These are phyloP conservation scores for Metschnikowia cubensis DNA, from an alignment of 805 yeast genomes.

Conservation along the genomic window DNA sequence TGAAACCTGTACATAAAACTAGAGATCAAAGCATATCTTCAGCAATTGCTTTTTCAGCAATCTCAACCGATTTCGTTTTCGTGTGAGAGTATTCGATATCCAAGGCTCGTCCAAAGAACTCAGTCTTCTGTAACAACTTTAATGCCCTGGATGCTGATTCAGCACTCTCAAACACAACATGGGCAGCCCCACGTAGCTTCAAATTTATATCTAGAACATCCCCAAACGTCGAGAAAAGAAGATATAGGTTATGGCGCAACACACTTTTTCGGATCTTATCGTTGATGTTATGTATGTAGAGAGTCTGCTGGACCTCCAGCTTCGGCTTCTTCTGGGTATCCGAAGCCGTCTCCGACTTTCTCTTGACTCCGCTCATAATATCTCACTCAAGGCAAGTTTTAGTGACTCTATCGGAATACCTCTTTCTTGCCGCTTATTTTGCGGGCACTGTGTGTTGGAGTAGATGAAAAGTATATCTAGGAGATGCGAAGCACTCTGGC, in stretches of 20 bases:
- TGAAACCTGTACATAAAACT: background rate
- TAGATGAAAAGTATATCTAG: background rate
- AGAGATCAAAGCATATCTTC: background rate
- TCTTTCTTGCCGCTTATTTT: background rate
- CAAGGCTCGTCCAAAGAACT: constrained; percentile 48
- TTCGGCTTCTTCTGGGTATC: constrained; percentile 5
- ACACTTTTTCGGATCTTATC: constrained; percentile 46
- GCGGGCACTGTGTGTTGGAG: background rate
- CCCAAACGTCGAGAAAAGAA: constrained; percentile 60
- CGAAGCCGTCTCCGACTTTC: background rate
- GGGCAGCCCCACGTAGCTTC: constrained; percentile 63
- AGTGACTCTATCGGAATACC: background rate
- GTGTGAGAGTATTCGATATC: constrained; percentile 36
- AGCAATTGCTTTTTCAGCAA: constrained; percentile 10
- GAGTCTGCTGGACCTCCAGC: constrained; percentile 37
- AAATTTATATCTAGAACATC: constrained; percentile 55
- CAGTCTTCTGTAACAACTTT: constrained; percentile 42
- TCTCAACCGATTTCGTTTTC: constrained; percentile 24
- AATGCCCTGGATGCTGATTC: constrained; percentile 52
- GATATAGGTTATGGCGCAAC: constrained; percentile 51
- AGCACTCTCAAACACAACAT: constrained; percentile 47
- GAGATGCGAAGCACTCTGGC: background rate
- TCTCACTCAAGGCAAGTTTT: background rate
- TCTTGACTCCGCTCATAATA: background rate
- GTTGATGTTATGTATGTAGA: constrained; percentile 57